Base-by-base conservation (phyloP, 306 rosid genomes). In the Prunus kanzakura region DNA sequence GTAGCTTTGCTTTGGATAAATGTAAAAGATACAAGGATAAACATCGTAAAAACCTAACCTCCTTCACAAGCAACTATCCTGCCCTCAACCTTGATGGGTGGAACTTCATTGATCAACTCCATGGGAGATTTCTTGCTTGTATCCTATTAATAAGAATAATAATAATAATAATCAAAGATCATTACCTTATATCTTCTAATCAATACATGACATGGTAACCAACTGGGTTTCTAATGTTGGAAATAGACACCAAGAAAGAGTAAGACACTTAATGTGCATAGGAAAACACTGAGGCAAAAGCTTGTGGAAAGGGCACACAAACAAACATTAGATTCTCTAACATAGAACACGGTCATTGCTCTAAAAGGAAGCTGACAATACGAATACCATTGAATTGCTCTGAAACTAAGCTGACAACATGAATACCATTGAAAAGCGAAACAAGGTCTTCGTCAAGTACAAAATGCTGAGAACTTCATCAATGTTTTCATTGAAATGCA, bases 81-180 rank as follows among this genome's bases (percentile, higher is more conserved):
- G 87, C 92, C 92, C 82, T 90, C 89, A 38, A 92, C 97, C 89
- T 92, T 88, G 77, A 95, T 92, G 38, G 98, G 98, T 23, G 96
- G 98, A 76, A 95, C 98, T 82, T 95, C 97, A 70, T 92, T 92
- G 82, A 92, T 95, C 87, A 95, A 83, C 90, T 92, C 97, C 98
- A 92, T 95, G 47, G 98, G 98, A 68, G 98, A 95, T 80, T 90
- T 95, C 89, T 92, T 90, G 84, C 97, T 85, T 10, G 86, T 80
- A 70, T 95, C 98, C 98, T 95, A 76, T 81, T 49, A 80, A 35
- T 35, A 35, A 32, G 7, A 32, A 35, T 35, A 35, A 35, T 35
- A 35, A 27, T 1, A 25, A 71, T 3, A 78, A 32, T 32, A 32
- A 32, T 32, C 4, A 32, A 32, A 32, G 6, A 32, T 32, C 55